Evolutionary conservation across 2,329 filamentous ascomycete species (phyloP).

Genomic region (Trichothecium sympodiale): DNA sequence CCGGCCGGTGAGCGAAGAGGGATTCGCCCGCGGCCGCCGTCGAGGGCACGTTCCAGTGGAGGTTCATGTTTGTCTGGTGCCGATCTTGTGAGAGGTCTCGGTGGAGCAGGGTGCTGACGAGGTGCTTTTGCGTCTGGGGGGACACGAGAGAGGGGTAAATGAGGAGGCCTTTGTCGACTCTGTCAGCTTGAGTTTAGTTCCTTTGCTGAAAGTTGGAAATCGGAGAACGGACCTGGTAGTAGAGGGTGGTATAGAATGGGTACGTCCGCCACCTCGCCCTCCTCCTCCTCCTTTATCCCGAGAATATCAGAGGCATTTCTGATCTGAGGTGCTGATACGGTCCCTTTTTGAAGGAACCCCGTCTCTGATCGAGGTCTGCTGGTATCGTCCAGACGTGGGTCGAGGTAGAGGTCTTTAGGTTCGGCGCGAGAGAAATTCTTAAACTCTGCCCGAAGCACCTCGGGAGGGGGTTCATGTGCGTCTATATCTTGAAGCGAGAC

Average conservation of each 20-base stretch:
- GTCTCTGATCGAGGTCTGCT: conserved; percentile 22
- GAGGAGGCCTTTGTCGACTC: conserved; percentile 52
- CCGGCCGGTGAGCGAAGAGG: conserved; percentile 42
- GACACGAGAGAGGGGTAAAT: conserved; percentile 69
- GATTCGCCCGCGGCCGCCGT: conserved; percentile 23
- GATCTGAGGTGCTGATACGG: conserved; percentile 30
- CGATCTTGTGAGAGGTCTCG: conserved; percentile 59
- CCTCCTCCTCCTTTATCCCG: conserved; percentile 16
- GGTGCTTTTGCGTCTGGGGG: conserved; percentile 50
- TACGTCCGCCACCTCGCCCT: conserved; percentile 23
- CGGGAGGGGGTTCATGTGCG: conserved; percentile 68
- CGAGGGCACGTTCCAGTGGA: conserved; percentile 66
- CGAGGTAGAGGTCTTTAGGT: conserved; percentile 34
- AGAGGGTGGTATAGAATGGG: conserved; percentile 53
- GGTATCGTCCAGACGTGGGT: conserved; percentile 47
- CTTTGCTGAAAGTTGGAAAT: not conserved
- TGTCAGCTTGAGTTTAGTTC: not conserved
- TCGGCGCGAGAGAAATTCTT: conserved; percentile 61
- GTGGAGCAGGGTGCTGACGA: conserved; percentile 68
- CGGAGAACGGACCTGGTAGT: conserved; percentile 52
- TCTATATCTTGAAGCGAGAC: conserved; percentile 40
- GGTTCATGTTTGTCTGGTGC: conserved; percentile 84
- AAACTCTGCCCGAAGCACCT: conserved; percentile 58
- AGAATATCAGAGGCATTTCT: conserved; percentile 31
- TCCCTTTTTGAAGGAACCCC: conserved; percentile 33